Evolutionary conservation across 306 rosid species (phyloP).

Genomic region (Cucurbita ficifolia): DNA sequence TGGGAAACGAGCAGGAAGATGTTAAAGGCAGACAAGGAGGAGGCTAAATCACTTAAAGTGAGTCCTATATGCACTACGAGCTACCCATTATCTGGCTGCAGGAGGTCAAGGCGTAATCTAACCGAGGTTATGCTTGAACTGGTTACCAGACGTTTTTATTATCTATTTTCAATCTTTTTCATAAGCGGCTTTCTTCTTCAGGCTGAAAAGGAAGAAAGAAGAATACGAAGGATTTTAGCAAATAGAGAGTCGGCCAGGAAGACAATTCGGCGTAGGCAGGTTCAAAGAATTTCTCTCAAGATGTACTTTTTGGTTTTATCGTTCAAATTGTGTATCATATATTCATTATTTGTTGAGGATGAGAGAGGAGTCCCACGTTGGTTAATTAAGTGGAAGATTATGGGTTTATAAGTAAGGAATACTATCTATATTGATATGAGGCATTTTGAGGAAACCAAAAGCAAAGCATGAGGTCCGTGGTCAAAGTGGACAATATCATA

Average conservation of each 20-base stretch:
- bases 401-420: too few relatives aligned
- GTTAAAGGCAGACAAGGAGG: slow-evolving; percentile 36
- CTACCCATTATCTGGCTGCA: slow-evolving; percentile 26
- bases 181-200: slow-evolving; percentile 9
- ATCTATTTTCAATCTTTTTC: neutral
- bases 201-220: slow-evolving; percentile 86
- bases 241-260: slow-evolving; percentile 96
- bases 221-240: slow-evolving; percentile 77
- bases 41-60: slow-evolving; percentile 24
- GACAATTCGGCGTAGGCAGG: slow-evolving; percentile 98
- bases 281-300: slow-evolving; percentile 10
- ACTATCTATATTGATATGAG: too few relatives aligned
- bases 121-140: slow-evolving; percentile 46
- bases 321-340: neutral
- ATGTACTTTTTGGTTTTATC: neutral
- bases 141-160: neutral
- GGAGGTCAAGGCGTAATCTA: slow-evolving; percentile 59
- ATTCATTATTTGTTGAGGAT: neutral
- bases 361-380: too few relatives aligned
- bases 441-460: too few relatives aligned
- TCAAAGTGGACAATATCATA: too few relatives aligned
- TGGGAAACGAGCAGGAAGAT: slow-evolving; percentile 11
- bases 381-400: too few relatives aligned
- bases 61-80: slow-evolving; percentile 18
- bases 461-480: too few relatives aligned